phyloP scores from a whole-genome alignment of 805 yeast species.

The Sugiyamaella floridensis region DNA sequence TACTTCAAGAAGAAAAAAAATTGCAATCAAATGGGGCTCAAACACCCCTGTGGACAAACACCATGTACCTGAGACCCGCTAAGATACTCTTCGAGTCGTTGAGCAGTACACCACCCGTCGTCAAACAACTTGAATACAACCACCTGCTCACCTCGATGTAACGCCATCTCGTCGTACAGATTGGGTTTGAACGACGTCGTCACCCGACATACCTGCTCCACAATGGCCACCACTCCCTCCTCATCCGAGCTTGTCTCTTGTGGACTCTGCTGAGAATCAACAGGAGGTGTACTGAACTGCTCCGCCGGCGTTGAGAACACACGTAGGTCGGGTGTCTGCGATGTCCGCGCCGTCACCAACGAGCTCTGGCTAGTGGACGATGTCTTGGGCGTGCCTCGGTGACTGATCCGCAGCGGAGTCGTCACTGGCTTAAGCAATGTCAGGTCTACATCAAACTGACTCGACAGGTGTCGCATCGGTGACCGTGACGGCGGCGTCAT shows the following conservation, averaged over 20 bases:
- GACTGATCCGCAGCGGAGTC: slow-evolving; percentile 5
- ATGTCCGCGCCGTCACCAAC: slow-evolving; percentile 4
- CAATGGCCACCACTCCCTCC: slow-evolving; percentile 16
- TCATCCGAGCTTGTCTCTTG: not conserved
- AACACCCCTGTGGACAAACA: slow-evolving; percentile 9
- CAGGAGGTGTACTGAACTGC: not conserved
- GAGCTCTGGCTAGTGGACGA: slow-evolving; percentile 2
- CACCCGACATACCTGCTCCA: slow-evolving; percentile 63
- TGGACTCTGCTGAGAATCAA: not conserved
- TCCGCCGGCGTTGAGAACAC: not conserved
- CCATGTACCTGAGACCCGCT: slow-evolving; percentile 5
- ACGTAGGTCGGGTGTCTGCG: not conserved
- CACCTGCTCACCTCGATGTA: slow-evolving; percentile 62
- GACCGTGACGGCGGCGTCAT: not conserved
- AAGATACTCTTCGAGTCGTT: slow-evolving; percentile 4
- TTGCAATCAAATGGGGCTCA: slow-evolving; percentile 3
- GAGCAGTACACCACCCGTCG: slow-evolving; percentile 91
- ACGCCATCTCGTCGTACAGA: slow-evolving; percentile 72
- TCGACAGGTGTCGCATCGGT: not conserved
- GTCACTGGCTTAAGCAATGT: slow-evolving; percentile 6
- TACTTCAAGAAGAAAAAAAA: too few relatives aligned
- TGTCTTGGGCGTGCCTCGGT: not conserved
- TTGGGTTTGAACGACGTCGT: slow-evolving; percentile 67
- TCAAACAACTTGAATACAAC: slow-evolving; percentile 73
- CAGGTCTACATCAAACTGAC: not conserved